Conservation (phyloP, 2,329 filamentous ascomycete genomes). For the Aspergillus hortae region DNA sequence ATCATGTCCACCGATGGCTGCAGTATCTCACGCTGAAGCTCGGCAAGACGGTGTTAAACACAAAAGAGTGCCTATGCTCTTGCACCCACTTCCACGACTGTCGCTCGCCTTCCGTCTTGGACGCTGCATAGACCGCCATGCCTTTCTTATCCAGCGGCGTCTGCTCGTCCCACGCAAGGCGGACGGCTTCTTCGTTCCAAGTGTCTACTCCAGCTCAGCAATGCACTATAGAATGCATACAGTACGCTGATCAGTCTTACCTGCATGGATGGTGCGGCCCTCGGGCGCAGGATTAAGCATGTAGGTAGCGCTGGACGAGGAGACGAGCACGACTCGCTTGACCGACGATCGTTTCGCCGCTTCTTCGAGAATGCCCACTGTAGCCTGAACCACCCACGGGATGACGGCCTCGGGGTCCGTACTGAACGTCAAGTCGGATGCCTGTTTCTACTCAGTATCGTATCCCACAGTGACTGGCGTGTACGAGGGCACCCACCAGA, state of each 20-base stretch:
- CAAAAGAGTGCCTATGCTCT: constrained; percentile 43
- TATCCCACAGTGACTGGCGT: background rate
- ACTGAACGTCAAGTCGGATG: constrained; percentile 25
- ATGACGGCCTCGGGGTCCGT: constrained; percentile 45
- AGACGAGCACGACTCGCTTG: background rate
- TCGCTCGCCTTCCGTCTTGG: constrained; percentile 47
- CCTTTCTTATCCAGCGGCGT: background rate
- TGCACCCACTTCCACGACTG: constrained; percentile 46
- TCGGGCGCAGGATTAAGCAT: background rate
- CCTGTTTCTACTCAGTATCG: constrained; percentile 1
- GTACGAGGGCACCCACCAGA: constrained; percentile 7
- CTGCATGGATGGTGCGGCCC: background rate
- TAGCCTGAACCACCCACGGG: constrained; percentile 16
- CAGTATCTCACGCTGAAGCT: constrained; percentile 26
- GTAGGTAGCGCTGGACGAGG: background rate
- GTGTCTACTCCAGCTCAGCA: constrained; percentile 6
- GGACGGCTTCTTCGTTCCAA: constrained; percentile 5
- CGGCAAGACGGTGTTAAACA: constrained; percentile 39
- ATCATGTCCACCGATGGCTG: no score
- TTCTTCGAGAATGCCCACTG: background rate
- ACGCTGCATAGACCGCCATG: constrained; percentile 29
- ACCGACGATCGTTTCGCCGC: background rate
- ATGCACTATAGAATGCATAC: background rate
- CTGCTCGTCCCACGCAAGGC: constrained; percentile 4
- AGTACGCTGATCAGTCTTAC: background rate